phyloP scores from a whole-genome alignment of 2,329 filamentous ascomycete species.

The Trichoderma polysporum region DNA sequence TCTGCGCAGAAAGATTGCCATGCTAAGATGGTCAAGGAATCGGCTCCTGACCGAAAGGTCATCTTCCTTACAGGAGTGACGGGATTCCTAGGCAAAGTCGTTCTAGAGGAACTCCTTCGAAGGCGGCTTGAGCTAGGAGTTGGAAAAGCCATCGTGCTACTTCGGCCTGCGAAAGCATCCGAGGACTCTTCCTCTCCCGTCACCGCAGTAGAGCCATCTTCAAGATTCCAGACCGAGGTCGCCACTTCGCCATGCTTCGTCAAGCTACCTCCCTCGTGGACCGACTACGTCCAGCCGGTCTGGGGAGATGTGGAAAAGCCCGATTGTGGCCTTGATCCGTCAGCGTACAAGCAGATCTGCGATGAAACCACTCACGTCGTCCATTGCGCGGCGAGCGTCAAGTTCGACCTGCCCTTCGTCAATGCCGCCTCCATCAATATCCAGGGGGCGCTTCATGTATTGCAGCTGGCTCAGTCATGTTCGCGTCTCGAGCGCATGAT shows the following conservation, averaged over 20 bases:
- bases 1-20: no score
- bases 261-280: not conserved
- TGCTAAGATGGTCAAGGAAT: no score
- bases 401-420: not conserved
- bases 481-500: not conserved
- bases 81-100: not conserved
- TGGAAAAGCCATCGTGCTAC: no score
- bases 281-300: not conserved
- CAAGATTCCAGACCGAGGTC: no score
- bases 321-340: not conserved
- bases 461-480: not conserved
- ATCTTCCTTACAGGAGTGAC: constrained; percentile 2
- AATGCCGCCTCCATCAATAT: not conserved
- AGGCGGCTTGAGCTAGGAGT: no score
- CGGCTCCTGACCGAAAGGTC: not conserved
- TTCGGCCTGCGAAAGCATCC: no score
- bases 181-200: no score
- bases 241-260: not conserved
- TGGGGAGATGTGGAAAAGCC: not conserved
- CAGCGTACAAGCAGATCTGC: not conserved
- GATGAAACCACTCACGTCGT: not conserved
- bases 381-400: not conserved
- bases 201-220: no score
- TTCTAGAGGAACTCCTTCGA: not conserved
- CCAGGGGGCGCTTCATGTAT: not conserved